These are phyloP conservation scores for Zizania palustris DNA, from an alignment of 202 grass and related monocot species.

Conservation along the genomic window DNA sequence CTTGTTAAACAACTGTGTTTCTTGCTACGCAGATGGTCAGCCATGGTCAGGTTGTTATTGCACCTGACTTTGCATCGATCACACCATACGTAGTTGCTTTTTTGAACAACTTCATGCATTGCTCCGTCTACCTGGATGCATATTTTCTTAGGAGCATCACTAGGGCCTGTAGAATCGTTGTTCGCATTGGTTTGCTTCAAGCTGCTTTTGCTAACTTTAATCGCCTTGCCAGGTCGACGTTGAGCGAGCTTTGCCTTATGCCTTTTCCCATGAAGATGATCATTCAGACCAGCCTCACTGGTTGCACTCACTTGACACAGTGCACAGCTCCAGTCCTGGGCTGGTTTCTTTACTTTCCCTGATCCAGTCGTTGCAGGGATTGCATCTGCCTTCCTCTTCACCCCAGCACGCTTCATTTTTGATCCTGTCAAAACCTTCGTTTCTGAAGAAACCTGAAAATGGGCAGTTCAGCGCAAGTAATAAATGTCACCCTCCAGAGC, in stretches of 20 bases:
- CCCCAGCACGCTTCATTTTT: slow-evolving; percentile 24
- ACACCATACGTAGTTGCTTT: slow-evolving; percentile 58
- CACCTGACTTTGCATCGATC: slow-evolving; percentile 58
- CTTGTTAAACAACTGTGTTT: slow-evolving; percentile 54
- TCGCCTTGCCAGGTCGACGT: slow-evolving; percentile 13
- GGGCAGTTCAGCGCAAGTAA: not conserved
- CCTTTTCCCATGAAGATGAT: slow-evolving; percentile 60
- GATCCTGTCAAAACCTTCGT: slow-evolving; percentile 3
- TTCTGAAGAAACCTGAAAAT: slow-evolving; percentile 45
- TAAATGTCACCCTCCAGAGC: not conserved
- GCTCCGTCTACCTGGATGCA: slow-evolving; percentile 54
- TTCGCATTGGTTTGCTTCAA: not conserved
- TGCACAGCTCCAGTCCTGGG: slow-evolving; percentile 56
- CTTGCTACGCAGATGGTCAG: slow-evolving; percentile 59
- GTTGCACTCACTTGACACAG: slow-evolving; percentile 54
- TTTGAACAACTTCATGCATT: slow-evolving; percentile 62
- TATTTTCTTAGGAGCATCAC: slow-evolving; percentile 36
- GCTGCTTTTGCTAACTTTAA: slow-evolving; percentile 11
- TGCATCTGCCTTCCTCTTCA: slow-evolving; percentile 58
- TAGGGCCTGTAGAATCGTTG: slow-evolving; percentile 11
- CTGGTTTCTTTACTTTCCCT: slow-evolving; percentile 31
- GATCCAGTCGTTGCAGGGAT: slow-evolving; percentile 21
- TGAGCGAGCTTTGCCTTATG: slow-evolving; percentile 48
- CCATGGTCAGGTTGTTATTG: slow-evolving; percentile 47
- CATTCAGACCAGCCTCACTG: slow-evolving; percentile 42